Conservation (phyloP, 805 yeast genomes). For the Hanseniaspora valbyensis region DNA sequence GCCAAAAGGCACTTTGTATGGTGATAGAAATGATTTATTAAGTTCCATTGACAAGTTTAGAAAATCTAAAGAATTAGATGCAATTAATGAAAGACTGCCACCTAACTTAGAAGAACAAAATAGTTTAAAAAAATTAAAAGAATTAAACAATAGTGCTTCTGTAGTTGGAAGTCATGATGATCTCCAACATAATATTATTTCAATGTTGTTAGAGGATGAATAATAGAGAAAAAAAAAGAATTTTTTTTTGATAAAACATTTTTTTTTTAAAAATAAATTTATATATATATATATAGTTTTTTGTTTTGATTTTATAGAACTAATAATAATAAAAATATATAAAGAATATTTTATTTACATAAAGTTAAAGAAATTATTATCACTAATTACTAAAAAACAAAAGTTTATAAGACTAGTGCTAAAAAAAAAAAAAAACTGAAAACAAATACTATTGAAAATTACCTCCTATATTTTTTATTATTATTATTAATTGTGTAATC, state of each 20-base stretch:
- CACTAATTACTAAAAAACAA: too few relatives aligned
- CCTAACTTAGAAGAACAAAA: constrained; percentile 51
- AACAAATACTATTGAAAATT: too few relatives aligned
- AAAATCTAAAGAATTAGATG: constrained; percentile 71
- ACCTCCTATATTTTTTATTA: too few relatives aligned
- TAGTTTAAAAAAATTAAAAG: constrained; percentile 1
- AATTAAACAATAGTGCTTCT: constrained; percentile 4
- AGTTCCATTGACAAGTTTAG: constrained; percentile 61
- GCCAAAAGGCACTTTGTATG: constrained; percentile 76
- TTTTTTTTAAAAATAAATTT: background rate
- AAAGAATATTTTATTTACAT: too few relatives aligned
- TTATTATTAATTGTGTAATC: constrained; percentile 80
- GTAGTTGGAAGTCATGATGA: constrained; percentile 1
- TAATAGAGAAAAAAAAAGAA: background rate
- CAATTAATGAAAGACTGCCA: constrained; percentile 78
- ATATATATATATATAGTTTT: too few relatives aligned
- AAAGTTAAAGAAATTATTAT: too few relatives aligned
- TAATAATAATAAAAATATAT: too few relatives aligned
- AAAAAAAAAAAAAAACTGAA: too few relatives aligned
- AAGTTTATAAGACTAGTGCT: too few relatives aligned
- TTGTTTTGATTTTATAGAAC: too few relatives aligned
- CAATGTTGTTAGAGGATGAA: constrained; percentile 2
- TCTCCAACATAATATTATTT: constrained; percentile 2
- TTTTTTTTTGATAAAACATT: background rate
- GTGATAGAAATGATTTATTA: constrained; percentile 72